Evolutionary conservation across 768 basidiomycete species (phyloP), one percentile per base, ranked within the genome.

Genomic region (Hygrophorus pudorinus): DNA sequence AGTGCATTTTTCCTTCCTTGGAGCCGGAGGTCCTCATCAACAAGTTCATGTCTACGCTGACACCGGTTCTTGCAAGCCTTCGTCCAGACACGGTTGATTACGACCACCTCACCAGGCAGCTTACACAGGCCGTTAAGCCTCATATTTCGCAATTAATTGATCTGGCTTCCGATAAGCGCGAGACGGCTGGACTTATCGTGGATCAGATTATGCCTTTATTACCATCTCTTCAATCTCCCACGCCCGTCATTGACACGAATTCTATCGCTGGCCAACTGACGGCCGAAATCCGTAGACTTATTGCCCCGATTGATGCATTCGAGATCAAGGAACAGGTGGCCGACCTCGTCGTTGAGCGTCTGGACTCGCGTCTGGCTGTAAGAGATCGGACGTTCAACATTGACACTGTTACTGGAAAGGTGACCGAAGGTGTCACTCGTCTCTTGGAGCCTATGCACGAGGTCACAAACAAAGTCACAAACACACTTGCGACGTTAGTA

Each of bases 281-380:
- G 3, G 63, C 73, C 1, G 88, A 89, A 59, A 72, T 91, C 33
- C 75, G 81, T 42, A 72, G 74, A 17, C 74, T 79, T 20, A 79
- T 85, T 47, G 80, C 78, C 0, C 83, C 82, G 0, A 74, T 90
- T 17, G 88, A 91, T 54, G 77, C 85, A 0, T 85, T 88, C 52
- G 83, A 85, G 58, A 85, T 91, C 57, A 88, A 87, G 66, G 88
- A 90, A 55, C 85, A 87, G 54, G 86, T 91, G 0, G 84, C 88
- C 2, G 88, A 89, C 56, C 74, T 90, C 21, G 88, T 91, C 1
- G 84, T 91, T 6, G 88, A 88, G 57, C 77, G 88, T 20, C 69
- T 91, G 9, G 84, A 89, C 53, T 82, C 87, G 9, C 77, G 86
- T 14, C 70, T 91, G 38, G 75, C 85, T 30, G 79, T 86, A 20